phyloP scores from a whole-genome alignment of 768 basidiomycete genomes.

The Kwoniella sp. region DNA sequence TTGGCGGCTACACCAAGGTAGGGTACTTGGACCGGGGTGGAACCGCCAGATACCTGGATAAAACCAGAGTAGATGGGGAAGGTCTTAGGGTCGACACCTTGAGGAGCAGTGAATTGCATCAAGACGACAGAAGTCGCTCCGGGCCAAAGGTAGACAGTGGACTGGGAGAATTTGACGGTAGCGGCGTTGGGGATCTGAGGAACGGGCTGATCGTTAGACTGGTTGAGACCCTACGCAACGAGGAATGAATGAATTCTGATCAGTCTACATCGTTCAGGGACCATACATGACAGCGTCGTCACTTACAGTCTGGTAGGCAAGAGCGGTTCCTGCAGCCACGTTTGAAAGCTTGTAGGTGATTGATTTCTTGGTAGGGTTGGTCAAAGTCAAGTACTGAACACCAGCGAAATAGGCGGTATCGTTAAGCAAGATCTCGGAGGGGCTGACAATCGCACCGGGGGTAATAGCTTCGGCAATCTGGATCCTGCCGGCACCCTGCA shows the following conservation, averaged over 20 bases:
- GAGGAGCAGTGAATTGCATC: constrained; percentile 61
- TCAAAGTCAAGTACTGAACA: constrained; percentile 55
- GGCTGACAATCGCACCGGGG: constrained; percentile 62
- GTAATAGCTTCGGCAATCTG: constrained; percentile 65
- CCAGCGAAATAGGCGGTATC: constrained; percentile 65
- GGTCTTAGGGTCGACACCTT: constrained; percentile 57
- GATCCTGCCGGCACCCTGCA: constrained; percentile 55
- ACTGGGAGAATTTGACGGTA: constrained; percentile 60
- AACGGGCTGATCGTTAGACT: constrained; percentile 59
- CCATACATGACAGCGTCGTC: neutral
- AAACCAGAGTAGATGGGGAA: constrained; percentile 68
- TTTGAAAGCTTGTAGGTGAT: constrained; percentile 50
- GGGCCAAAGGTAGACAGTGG: constrained; percentile 58
- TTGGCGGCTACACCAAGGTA: constrained; percentile 54
- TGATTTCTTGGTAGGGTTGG: constrained; percentile 61
- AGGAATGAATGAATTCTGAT: constrained; percentile 2
- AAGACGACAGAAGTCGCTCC: constrained; percentile 53
- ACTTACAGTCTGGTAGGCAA: constrained; percentile 37
- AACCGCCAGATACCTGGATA: constrained; percentile 56
- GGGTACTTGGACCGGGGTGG: constrained; percentile 37
- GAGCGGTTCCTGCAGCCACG: constrained; percentile 51
- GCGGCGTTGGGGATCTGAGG: constrained; percentile 57
- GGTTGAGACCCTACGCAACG: constrained; percentile 26
- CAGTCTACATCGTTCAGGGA: constrained; percentile 8
- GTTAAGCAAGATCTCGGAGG: constrained; percentile 66